Evolutionary conservation across 2,329 filamentous ascomycete species (phyloP), one percentile per base, ranked within the genome.

Genomic region (Epichloe sp.): DNA sequence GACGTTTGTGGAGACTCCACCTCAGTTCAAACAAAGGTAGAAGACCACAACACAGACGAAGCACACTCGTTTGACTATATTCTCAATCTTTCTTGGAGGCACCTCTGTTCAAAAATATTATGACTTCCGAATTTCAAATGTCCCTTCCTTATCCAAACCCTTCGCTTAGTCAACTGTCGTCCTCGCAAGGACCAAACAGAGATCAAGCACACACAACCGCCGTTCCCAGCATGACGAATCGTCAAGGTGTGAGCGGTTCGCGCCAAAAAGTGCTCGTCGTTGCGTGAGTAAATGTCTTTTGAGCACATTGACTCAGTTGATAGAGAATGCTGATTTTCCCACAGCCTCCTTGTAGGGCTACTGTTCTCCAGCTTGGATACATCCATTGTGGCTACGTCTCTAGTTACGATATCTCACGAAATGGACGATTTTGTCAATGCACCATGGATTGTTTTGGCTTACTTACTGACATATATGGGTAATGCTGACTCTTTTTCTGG

Each of bases 361-460:
- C 67, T 80, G 15, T 77, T 80, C 56, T 78, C 77, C 4, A 78
- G 73, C 26, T 67, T 80, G 40, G 77, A 80, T 53, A 76, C 75
- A 1, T 78, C 76, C 0, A 79, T 80, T 50, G 73, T 79, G 15
- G 77, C 76, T 14, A 80, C 77, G 0, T 77, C 77, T 2, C 67
- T 80, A 1, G 69, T 79, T n/a, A 74, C 73, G 19, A 77, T 80
- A 51, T 77, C 76, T 3, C 65, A 71, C 40, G 73, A 78, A 47
- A 64, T 79, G 15, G 57, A 69, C 8, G 71, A 79, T 55, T 76
- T 75, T 55, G 65, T 71, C 47, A 71, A 76, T 53, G 71, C 73
- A 3, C 71, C 75, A 31, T 80, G 77, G 77, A 71, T 78, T 36
- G 69, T 79, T 4, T 60, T 80, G 47, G 71, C 76, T 1, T 80